Evolutionary conservation across 352 stramenopile species (phyloP).

Genomic region (Achlya hypogyna): DNA sequence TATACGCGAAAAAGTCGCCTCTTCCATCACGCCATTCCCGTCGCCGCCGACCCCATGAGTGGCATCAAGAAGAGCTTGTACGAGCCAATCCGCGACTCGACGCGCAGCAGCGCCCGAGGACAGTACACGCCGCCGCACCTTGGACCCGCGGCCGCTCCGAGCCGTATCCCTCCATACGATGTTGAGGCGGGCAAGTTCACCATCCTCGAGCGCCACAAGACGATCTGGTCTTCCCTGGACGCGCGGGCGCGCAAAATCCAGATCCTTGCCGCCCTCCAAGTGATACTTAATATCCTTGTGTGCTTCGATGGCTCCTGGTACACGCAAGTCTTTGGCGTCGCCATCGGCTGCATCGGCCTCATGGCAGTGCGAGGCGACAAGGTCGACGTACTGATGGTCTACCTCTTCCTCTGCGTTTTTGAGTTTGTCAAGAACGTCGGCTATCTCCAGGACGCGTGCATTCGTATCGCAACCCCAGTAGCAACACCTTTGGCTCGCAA

Average conservation of each 20-base stretch:
- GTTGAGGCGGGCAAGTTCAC: constrained; percentile 34
- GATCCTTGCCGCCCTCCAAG: constrained; percentile 46
- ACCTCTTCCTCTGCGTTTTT: constrained; percentile 17
- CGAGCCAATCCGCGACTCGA: constrained; percentile 14
- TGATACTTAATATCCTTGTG: constrained; percentile 43
- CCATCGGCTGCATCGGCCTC: constrained; percentile 55
- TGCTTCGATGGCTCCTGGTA: constrained; percentile 70
- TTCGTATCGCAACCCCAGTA: constrained; percentile 38
- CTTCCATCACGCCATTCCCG: neutral
- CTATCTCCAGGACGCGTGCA: neutral
- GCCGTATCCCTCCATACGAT: constrained; percentile 14
- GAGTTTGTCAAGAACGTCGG: constrained; percentile 3
- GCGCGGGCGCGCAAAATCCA: constrained; percentile 56
- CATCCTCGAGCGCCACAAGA: constrained; percentile 75
- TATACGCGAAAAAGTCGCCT: neutral
- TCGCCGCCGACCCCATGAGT: constrained; percentile 3
- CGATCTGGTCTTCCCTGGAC: constrained; percentile 49
- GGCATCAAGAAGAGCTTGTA: constrained; percentile 20
- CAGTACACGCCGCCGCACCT: neutral
- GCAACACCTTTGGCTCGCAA: constrained; percentile 63
- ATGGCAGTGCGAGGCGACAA: constrained; percentile 64
- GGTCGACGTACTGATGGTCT: constrained; percentile 67
- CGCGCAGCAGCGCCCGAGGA: neutral
- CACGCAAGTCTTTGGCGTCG: constrained; percentile 62
- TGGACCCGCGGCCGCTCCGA: neutral